A percentile compares a stretch with the other conserved stretches of the same genome.
phyloP scores from a whole-genome alignment of 169 alveolate species.

The Eimeria zaria region DNA sequence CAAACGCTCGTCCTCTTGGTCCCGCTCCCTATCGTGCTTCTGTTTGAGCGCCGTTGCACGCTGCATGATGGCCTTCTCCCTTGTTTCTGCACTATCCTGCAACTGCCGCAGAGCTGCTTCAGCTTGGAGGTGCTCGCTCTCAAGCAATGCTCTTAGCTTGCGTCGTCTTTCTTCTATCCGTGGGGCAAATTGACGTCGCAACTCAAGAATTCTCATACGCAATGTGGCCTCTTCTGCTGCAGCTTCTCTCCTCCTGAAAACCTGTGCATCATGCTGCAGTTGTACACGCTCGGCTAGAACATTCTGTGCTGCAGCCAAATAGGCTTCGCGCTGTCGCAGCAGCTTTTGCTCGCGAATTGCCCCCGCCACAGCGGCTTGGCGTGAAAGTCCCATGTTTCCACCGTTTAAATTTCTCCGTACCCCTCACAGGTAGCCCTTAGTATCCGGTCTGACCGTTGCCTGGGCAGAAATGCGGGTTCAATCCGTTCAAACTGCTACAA shows the following conservation, averaged over 20 bases:
- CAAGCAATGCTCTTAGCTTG: slow-evolving; percentile 50
- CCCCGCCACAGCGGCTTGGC: slow-evolving; percentile 54
- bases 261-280: slow-evolving; percentile 48
- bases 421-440: not conserved
- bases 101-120: slow-evolving; percentile 1
- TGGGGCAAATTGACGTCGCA: slow-evolving; percentile 9
- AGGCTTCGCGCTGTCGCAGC: slow-evolving; percentile 68
- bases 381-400: slow-evolving; percentile 40
- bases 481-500: not conserved
- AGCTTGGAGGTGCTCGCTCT: slow-evolving; percentile 18
- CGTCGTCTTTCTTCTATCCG: slow-evolving; percentile 41
- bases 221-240: slow-evolving; percentile 55
- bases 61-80: slow-evolving; percentile 38
- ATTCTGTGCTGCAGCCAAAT: slow-evolving; percentile 48
- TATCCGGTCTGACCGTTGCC: not conserved
- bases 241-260: slow-evolving; percentile 7
- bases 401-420: not conserved
- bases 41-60: slow-evolving; percentile 62
- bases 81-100: slow-evolving; percentile 36
- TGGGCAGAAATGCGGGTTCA: not conserved
- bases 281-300: slow-evolving; percentile 11
- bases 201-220: slow-evolving; percentile 27
- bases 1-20: slow-evolving; percentile 63
- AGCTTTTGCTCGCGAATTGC: slow-evolving; percentile 47
- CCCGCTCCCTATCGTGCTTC: slow-evolving; percentile 33